Conservation (phyloP, 2,329 filamentous ascomycete genomes). For the Lithohypha guttulata region DNA sequence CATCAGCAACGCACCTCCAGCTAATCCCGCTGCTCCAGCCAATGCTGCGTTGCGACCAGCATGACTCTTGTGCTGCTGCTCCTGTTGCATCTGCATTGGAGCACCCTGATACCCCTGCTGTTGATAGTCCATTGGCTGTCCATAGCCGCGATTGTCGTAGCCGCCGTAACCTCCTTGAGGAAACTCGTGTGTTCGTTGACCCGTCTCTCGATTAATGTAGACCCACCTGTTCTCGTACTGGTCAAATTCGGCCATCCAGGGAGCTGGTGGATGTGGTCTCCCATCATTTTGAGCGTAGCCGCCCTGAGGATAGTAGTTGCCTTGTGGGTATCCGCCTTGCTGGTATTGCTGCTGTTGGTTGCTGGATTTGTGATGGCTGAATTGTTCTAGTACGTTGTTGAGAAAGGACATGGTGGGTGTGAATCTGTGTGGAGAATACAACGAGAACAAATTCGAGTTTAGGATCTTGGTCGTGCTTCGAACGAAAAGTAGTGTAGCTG, state of each 20-base stretch:
- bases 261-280: slow-evolving; percentile 26
- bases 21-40: slow-evolving; percentile 32
- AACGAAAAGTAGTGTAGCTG: no score
- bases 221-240: slow-evolving; percentile 31
- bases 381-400: slow-evolving; percentile 11
- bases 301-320: no score
- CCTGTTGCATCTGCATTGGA: slow-evolving; percentile 11
- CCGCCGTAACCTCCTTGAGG: slow-evolving; percentile 22
- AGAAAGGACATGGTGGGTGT: slow-evolving; percentile 13
- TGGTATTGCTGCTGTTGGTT: slow-evolving; percentile 1
- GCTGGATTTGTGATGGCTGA: slow-evolving; percentile 5
- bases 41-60: slow-evolving; percentile 28
- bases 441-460: no score
- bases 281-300: no score
- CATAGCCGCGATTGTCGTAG: slow-evolving; percentile 10
- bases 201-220: slow-evolving; percentile 39
- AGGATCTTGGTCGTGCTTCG: no score
- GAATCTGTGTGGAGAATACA: no score
- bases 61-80: slow-evolving; percentile 23
- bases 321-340: not conserved
- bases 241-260: slow-evolving; percentile 38
- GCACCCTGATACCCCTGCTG: slow-evolving; percentile 15
- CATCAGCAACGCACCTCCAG: slow-evolving; percentile 36
- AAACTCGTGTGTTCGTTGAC: slow-evolving; percentile 32
- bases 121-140: slow-evolving; percentile 17